Evolutionary conservation across 208 protist species (phyloP).

Genomic region (Acanthamoeba healyi): DNA sequence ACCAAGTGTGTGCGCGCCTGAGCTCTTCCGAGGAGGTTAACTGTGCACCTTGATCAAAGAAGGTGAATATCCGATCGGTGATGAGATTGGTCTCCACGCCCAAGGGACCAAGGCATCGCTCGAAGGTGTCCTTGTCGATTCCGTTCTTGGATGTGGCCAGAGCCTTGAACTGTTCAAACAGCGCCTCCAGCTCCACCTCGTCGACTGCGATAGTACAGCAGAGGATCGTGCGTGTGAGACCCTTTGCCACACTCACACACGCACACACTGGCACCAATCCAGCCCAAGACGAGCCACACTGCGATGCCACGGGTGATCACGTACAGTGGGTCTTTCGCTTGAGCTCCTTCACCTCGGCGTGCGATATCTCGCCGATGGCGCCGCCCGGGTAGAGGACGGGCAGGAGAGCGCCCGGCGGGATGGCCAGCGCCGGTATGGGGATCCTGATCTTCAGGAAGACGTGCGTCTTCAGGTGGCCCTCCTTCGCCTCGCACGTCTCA

Average conservation of each 20-base stretch:
- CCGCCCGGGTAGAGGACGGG: constrained; percentile 69
- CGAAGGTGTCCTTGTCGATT: constrained; percentile 81
- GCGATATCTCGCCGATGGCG: constrained; percentile 31
- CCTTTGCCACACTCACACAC: too few species aligned
- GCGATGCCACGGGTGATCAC: background rate
- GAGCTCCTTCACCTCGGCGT: constrained; percentile 62
- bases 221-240: too few species aligned
- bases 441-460: constrained; percentile 76
- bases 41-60: constrained; percentile 81
- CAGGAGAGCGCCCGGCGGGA: constrained; percentile 44
- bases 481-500: constrained; percentile 60
- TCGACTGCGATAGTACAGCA: too few species aligned
- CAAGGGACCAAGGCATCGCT: constrained; percentile 81
- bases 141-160: constrained; percentile 60
- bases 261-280: too few species aligned
- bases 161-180: constrained; percentile 80
- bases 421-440: constrained; percentile 69
- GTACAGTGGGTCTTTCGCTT: constrained; percentile 75
- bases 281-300: background rate
- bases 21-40: background rate
- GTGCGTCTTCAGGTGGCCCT: constrained; percentile 40
- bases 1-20: background rate
- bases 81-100: constrained; percentile 80
- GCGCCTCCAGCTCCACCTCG: constrained; percentile 78
- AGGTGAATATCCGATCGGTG: constrained; percentile 83